These are phyloP conservation scores for Pseudonitzschia multistriata DNA, from an alignment of 108 stramenopile species.

Conservation along the genomic window DNA sequence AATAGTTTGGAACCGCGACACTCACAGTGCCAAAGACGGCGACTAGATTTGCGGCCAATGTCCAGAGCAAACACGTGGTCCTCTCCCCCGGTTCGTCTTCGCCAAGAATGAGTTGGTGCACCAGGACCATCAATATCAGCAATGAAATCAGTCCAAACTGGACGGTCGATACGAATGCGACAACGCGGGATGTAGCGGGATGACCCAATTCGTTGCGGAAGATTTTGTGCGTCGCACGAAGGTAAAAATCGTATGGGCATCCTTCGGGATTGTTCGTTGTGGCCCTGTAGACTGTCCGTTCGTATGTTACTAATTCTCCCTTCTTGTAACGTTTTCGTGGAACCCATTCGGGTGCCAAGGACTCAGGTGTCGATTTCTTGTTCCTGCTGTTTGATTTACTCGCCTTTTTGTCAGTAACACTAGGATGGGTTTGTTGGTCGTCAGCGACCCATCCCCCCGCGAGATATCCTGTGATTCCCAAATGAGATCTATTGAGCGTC, in stretches of 20 bases:
- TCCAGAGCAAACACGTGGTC: constrained; percentile 23
- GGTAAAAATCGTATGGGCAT: constrained; percentile 58
- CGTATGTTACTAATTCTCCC: constrained; percentile 50
- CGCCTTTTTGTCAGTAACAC: neutral
- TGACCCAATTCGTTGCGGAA: constrained; percentile 73
- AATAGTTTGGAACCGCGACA: constrained; percentile 21
- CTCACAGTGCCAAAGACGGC: constrained; percentile 30
- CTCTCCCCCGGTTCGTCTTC: constrained; percentile 5
- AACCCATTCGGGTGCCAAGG: constrained; percentile 55
- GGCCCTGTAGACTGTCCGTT: constrained; percentile 48
- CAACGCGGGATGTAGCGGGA: constrained; percentile 49
- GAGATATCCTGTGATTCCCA: constrained; percentile 71
- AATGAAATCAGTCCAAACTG: constrained; percentile 38
- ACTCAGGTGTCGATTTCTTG: neutral
- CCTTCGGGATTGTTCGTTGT: constrained; percentile 68
- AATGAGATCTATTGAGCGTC: constrained; percentile 61
- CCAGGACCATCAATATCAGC: constrained; percentile 23
- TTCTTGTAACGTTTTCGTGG: constrained; percentile 68
- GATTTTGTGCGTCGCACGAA: constrained; percentile 60
- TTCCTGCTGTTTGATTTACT: neutral
- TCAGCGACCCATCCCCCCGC: constrained; percentile 68
- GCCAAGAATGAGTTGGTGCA: neutral
- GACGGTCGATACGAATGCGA: constrained; percentile 42
- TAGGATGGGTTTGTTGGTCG: constrained; percentile 9
- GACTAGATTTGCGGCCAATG: constrained; percentile 39